Base-by-base conservation (phyloP, 2,329 filamentous ascomycete genomes). In the Thermochaetoides dissita region DNA sequence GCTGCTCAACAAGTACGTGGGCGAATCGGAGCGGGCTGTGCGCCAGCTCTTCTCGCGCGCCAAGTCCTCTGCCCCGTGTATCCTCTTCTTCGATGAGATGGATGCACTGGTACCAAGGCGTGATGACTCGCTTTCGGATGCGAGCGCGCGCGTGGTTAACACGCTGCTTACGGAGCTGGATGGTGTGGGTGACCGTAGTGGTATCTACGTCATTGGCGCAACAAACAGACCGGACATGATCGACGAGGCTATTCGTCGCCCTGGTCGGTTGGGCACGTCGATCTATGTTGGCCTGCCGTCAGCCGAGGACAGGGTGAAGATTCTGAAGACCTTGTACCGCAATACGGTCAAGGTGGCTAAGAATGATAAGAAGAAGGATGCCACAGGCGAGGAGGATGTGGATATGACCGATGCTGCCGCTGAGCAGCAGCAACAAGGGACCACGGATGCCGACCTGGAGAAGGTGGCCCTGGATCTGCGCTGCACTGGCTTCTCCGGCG, bases 201-300 rank as follows among this genome's bases (percentile, higher is more conserved):
- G 89, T 10, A 88, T 98, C 48, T 96, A 91, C 60, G 81, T 98
- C 10, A 86, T 98, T 45, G 91, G 84, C 24, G 91, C 91, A 0
- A 96, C 91, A 2, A 98, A 98, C 60, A 70, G 91, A 0, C 89
- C 89, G 0, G 89, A 96, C 57, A 94, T 94, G 65, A 96, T 98
- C 51, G 91, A 98, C 58, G 79, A 85, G 2, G 91, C 91, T 1
- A 94, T 98, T 77, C 72, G 96, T 8, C 81, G 91, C 1, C 89
- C 91, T 0, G 91, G 91, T 1, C 80, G 91, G 28, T 71, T 98
- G 1, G 89, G 88, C 49, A 89, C 81, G 0, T 75, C 81, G n/a
- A 71, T 96, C 28, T 95, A 89, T 52, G 82, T 98, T 34, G 88
- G 91, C 54, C 65, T 96, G 0, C 91, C 91, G 0, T 80, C 77